Base-by-base conservation (phyloP, 768 basidiomycete genomes). In the Trametopsis cervina region DNA sequence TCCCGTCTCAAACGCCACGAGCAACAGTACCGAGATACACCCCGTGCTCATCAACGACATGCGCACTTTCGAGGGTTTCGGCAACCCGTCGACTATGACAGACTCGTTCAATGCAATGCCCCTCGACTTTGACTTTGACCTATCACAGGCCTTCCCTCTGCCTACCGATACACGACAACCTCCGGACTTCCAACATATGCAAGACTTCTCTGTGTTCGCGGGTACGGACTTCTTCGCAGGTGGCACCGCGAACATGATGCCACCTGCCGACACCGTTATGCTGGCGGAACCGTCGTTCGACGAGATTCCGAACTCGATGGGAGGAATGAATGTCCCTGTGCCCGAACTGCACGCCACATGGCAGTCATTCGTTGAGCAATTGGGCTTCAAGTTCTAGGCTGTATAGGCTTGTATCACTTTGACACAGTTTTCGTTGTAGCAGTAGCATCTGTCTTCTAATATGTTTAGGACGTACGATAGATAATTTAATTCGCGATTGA, bases 351-450 rank as follows among this genome's bases (percentile, higher is more conserved):
- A 85, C 57, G 65, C 80, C 15, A 74, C 79, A 0, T 86, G 83
- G 82, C 76, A 78, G 58, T 75, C 70, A 51, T 80, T 86, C 38
- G 76, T 82, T 38, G 80, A 84, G 59, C 83, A 85, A 54, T 67
- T 86, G 38, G 83, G 83, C 2, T 74, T 74, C 51, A 36, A 38
- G 35, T 46, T 17, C 33, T 46, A 33, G 29, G 29, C 9, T n/a
- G n/a, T n/a, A n/a, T n/a, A n/a, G n/a, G n/a, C n/a, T n/a, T n/a
- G n/a, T n/a, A n/a, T n/a, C n/a, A n/a, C n/a, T n/a, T n/a, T n/a
- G n/a, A n/a, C n/a, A n/a, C n/a, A n/a, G n/a, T n/a, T n/a, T n/a
- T n/a, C n/a, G n/a, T n/a, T n/a, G n/a, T n/a, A n/a, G n/a, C n/a
- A n/a, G n/a, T n/a, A n/a, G n/a, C n/a, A n/a, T n/a, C n/a, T n/a